Evolutionary conservation across 2,329 filamentous ascomycete species (phyloP).

Genomic region (Huntiella bhutanensis): DNA sequence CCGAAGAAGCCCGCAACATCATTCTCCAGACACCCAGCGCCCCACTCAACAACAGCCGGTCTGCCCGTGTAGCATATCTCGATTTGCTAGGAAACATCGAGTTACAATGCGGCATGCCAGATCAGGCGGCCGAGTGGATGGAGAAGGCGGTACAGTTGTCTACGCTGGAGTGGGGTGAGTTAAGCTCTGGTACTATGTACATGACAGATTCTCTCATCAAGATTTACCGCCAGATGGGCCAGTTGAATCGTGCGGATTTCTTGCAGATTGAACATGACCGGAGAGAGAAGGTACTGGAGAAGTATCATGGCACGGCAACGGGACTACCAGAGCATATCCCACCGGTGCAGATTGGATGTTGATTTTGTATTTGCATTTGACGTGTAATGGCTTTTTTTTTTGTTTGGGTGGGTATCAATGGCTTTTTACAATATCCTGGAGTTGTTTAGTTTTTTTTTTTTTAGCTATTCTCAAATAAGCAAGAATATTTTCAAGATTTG

Average conservation of each 20-base stretch:
- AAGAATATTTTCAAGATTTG: background rate
- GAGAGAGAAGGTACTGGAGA: slow-evolving; percentile 8
- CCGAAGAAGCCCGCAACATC: slow-evolving; percentile 6
- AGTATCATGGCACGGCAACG: slow-evolving; percentile 3
- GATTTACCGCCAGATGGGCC: slow-evolving; percentile 10
- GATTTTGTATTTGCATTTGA: background rate
- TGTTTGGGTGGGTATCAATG: background rate
- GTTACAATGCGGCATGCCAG: slow-evolving; percentile 6
- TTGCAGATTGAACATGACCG: slow-evolving; percentile 2
- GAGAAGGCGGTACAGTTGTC: slow-evolving; percentile 9
- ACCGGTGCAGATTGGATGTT: slow-evolving; percentile 8
- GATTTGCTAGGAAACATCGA: slow-evolving; percentile 10
- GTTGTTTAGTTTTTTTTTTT: background rate
- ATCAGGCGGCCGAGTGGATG: slow-evolving; percentile 7
- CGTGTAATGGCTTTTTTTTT: background rate
- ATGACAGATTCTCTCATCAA: slow-evolving; percentile 10
- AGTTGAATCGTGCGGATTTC: slow-evolving; percentile 2
- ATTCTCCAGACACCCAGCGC: slow-evolving; percentile 7
- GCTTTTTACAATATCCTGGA: background rate
- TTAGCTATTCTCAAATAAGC: background rate
- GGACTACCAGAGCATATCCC: slow-evolving; percentile 7
- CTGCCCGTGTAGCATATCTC: slow-evolving; percentile 10
- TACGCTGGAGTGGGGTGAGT: slow-evolving; percentile 7
- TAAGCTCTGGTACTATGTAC: slow-evolving; percentile 10
- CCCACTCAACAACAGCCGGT: slow-evolving; percentile 8